Percentiles rank a stretch among this genome's conserved stretches.
Conservation (phyloP, 1,284 basidiomycete species). For the Cutaneotrichosporon spelunceum region DNA sequence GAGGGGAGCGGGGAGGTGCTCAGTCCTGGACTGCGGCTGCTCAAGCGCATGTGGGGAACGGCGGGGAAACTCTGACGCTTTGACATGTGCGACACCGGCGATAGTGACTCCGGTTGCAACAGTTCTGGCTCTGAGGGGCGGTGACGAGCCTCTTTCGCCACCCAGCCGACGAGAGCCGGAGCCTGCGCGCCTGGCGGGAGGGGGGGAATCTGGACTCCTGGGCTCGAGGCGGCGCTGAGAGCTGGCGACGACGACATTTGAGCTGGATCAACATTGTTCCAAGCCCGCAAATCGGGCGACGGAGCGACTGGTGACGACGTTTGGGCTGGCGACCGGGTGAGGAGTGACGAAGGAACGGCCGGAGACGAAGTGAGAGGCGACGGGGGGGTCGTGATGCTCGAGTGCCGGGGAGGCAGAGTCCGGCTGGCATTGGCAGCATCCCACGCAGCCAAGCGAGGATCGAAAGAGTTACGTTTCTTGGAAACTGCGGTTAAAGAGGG, state of each 20-base stretch:
- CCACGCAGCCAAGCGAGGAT: neutral
- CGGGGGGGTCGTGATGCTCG: neutral
- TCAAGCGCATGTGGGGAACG: neutral
- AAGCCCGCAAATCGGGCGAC: no score
- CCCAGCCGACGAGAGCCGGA: neutral
- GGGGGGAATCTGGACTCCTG: neutral
- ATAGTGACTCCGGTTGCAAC: no score
- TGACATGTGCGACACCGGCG: no score
- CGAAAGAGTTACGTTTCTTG: neutral
- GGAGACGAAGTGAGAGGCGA: neutral
- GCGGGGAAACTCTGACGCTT: neutral
- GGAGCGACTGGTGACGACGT: no score
- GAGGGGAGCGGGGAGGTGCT: neutral
- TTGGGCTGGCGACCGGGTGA: neutral
- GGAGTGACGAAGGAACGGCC: neutral
- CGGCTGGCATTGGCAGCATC: neutral
- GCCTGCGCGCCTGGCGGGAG: neutral
- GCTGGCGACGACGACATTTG: neutral
- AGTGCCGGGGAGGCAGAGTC: neutral
- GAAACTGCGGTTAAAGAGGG: neutral
- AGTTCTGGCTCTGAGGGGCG: no score
- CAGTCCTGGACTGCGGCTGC: neutral
- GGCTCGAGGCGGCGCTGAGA: neutral
- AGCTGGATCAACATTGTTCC: no score
- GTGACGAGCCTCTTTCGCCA: neutral